These are phyloP conservation scores for Kwoniella newhampshirensis DNA, from an alignment of 768 basidiomycete species.

Conservation along the genomic window DNA sequence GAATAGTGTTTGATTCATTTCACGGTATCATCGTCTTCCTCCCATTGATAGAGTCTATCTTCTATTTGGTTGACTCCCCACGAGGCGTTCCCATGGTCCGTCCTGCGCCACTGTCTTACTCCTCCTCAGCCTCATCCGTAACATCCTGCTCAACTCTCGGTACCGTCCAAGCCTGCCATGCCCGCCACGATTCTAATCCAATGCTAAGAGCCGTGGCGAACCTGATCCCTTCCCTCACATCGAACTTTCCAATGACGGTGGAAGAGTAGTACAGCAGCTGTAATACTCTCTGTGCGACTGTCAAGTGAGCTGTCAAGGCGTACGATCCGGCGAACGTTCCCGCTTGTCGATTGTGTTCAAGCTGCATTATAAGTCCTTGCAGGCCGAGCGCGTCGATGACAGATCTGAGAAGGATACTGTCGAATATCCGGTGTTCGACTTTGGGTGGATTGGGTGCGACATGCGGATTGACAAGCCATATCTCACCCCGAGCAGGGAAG, in stretches of 20 bases:
- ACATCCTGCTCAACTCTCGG: conserved; percentile 19
- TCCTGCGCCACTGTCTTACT: background rate
- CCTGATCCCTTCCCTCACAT: conserved; percentile 8
- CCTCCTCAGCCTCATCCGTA: conserved; percentile 14
- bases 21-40: too few relatives aligned
- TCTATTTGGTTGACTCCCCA: too few relatives aligned
- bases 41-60: too few relatives aligned
- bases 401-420: background rate
- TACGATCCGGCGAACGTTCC: conserved; percentile 23
- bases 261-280: conserved; percentile 11
- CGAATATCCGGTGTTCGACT: too few relatives aligned
- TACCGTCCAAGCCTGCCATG: conserved; percentile 22
- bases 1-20: too few relatives aligned
- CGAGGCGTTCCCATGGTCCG: too few relatives aligned
- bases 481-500: conserved; percentile 1
- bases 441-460: background rate
- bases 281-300: background rate
- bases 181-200: background rate
- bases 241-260: conserved; percentile 12
- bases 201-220: conserved; percentile 4
- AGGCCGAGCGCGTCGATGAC: conserved; percentile 1
- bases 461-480: conserved; percentile 6
- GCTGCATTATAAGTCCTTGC: conserved; percentile 2
- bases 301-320: conserved; percentile 14
- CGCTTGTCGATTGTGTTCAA: conserved; percentile 14